phyloP scores from a whole-genome alignment of 2,329 filamentous ascomycete species.

The Pseudogymnoascus pannorum region DNA sequence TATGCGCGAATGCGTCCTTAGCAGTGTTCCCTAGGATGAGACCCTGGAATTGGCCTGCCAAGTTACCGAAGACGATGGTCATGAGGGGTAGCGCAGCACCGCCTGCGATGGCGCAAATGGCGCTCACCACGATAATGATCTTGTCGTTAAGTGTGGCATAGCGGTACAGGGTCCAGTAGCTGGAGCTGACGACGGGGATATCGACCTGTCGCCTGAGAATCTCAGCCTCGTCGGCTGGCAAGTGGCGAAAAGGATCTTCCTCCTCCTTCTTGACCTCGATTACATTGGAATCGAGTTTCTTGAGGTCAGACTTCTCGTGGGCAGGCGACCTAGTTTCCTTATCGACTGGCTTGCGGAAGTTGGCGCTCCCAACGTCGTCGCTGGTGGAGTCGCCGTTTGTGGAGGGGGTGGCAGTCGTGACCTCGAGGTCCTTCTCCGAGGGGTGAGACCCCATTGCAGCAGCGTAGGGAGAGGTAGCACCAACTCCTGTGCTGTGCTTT shows the following conservation, averaged over 20 bases:
- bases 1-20: conserved; percentile 49
- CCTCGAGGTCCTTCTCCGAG: conserved; percentile 9
- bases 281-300: conserved; percentile 26
- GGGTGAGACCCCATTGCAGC: conserved; percentile 1
- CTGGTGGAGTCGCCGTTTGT: conserved; percentile 20
- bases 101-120: conserved; percentile 47
- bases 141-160: conserved; percentile 47
- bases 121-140: conserved; percentile 43
- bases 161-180: conserved; percentile 51
- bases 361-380: conserved; percentile 16
- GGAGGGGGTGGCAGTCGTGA: conserved; percentile 16
- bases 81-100: conserved; percentile 52
- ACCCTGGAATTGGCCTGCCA: conserved; percentile 63
- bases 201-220: conserved; percentile 63
- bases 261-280: conserved; percentile 33
- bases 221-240: conserved; percentile 57
- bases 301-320: conserved; percentile 51
- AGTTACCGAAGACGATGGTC: conserved; percentile 64
- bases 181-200: conserved; percentile 55
- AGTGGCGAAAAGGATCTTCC: conserved; percentile 51
- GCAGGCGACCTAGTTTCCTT: conserved; percentile 51
- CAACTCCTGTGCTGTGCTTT: not conserved
- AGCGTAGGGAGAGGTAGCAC: not conserved
- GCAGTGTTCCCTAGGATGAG: conserved; percentile 46
- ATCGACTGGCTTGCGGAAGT: conserved; percentile 23